A percentile compares a stretch with the other conserved stretches of the same genome.
Conservation (phyloP, 306 rosid species). For the Acacia confusa region DNA sequence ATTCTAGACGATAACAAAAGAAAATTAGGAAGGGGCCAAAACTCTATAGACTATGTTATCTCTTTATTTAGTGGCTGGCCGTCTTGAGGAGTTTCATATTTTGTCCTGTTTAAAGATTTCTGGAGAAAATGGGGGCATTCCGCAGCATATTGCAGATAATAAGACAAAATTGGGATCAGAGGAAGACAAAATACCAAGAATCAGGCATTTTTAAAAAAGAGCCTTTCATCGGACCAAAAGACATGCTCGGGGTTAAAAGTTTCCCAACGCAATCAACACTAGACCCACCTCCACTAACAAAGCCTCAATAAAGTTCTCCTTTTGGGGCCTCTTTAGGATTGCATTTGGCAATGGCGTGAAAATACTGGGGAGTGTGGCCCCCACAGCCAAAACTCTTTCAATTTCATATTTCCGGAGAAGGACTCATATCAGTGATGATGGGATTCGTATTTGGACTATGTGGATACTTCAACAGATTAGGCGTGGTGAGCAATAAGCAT, state of each 20-base stretch:
- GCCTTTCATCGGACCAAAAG: slow-evolving; percentile 68
- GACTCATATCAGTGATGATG: slow-evolving; percentile 8
- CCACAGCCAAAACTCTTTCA: slow-evolving; percentile 41
- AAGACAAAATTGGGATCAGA: slow-evolving; percentile 29
- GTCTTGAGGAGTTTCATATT: slow-evolving; percentile 32
- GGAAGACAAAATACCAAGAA: slow-evolving; percentile 61
- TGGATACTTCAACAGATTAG: slow-evolving; percentile 33
- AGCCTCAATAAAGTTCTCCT: slow-evolving; percentile 45
- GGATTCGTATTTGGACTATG: slow-evolving; percentile 30
- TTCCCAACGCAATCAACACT: slow-evolving; percentile 55
- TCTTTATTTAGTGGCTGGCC: slow-evolving; percentile 32
- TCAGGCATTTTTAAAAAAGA: slow-evolving; percentile 52
- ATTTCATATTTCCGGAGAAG: slow-evolving; percentile 27
- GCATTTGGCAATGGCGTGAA: slow-evolving; percentile 74
- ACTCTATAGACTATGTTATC: slow-evolving; percentile 15
- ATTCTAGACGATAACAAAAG: slow-evolving; percentile 32
- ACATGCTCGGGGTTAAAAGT: slow-evolving; percentile 59
- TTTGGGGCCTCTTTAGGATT: slow-evolving; percentile 51
- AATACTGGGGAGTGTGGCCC: slow-evolving; percentile 46
- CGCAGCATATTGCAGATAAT: slow-evolving; percentile 28
- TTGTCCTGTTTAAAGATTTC: slow-evolving; percentile 39
- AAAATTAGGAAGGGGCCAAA: not conserved
- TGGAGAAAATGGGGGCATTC: slow-evolving; percentile 31
- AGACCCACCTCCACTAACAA: slow-evolving; percentile 64
- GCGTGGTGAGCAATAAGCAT: slow-evolving; percentile 6